Base-by-base conservation (phyloP, 2,329 filamentous ascomycete species). In the Rhynchosporium agropyri region DNA sequence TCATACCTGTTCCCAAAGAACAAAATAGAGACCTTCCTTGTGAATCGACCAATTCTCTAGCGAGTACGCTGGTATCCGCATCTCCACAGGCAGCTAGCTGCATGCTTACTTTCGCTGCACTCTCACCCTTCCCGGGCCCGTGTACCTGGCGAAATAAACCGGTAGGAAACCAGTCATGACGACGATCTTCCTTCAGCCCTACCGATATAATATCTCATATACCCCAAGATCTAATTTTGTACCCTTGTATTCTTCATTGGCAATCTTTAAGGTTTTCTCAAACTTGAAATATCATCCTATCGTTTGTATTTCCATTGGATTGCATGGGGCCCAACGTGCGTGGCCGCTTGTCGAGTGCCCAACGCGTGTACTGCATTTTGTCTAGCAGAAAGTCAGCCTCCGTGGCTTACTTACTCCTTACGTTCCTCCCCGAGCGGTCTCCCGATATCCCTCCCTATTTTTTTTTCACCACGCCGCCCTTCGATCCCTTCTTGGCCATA, bases 141-240 rank as follows among this genome's bases (percentile, higher is more conserved):
- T 36, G 33, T 36, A 36, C 33, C 33, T 36, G 33, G 33, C 33
- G 20, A 36, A 36, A 36, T 36, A 36, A 40, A 54, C 50, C 50
- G 20, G 50, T 54, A 40, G 38, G n/a, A 54, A 4, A 54, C 20
- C 33, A 42, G 50, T 54, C 20, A 20, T 28, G 4, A 4, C 28
- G 50, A 42, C n/a, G 33, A 26, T 42, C 5, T 36, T 4, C 4
- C n/a, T 29, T 54, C 50, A 54, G 50, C 50, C 50, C 50, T 53
- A 53, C 50, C 50, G 38, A 56, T 56, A 56, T 20, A 2, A 56
- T n/a, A 15, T 56, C 38, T 12, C 20, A 15, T 56, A 56, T 56
- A 45, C 40, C 40, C 31, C 53, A 38, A 45, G 53, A 56, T 56
- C 15, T 2, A 15, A 3, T 8, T 20, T 31, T 45, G 53, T 46